Conservation (phyloP, 1,284 basidiomycete genomes). For the Tetrapyrgos nigripes region DNA sequence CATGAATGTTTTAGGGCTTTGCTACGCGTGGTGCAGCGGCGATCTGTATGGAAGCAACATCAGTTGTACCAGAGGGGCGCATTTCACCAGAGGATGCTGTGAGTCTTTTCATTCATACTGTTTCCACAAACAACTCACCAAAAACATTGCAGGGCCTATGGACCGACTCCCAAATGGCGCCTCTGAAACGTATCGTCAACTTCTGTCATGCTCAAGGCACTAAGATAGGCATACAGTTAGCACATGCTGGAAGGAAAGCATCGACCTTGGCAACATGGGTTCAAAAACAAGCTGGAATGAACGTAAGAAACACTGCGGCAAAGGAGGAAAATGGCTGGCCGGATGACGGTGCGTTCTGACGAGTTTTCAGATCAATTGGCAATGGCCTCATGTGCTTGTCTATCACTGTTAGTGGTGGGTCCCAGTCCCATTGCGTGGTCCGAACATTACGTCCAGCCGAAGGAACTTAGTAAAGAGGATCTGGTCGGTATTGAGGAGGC, state of each 20-base stretch:
- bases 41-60: constrained; percentile 73
- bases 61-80: constrained; percentile 80
- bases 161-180: constrained; percentile 71
- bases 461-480: constrained; percentile 58
- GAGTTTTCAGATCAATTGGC: constrained; percentile 6
- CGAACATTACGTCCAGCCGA: constrained; percentile 56
- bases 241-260: constrained; percentile 81
- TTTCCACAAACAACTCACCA: constrained; percentile 2
- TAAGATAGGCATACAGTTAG: constrained; percentile 77
- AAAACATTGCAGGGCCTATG: constrained; percentile 62
- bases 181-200: constrained; percentile 69
- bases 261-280: constrained; percentile 70
- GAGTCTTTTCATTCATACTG: constrained; percentile 8
- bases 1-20: constrained; percentile 45
- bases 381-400: constrained; percentile 14
- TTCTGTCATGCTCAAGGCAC: constrained; percentile 69
- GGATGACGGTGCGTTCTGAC: constrained; percentile 44
- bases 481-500: constrained; percentile 69
- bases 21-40: constrained; percentile 67
- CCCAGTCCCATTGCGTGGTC: constrained; percentile 53
- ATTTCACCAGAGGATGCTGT: constrained; percentile 72
- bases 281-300: constrained; percentile 35
- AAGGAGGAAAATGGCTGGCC: constrained; percentile 68
- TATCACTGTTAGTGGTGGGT: constrained; percentile 40
- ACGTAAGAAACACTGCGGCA: constrained; percentile 37